Percentiles rank a stretch among this genome's conserved stretches.
phyloP scores from a whole-genome alignment of 352 stramenopile species.

The Blastocystis hominis region DNA sequence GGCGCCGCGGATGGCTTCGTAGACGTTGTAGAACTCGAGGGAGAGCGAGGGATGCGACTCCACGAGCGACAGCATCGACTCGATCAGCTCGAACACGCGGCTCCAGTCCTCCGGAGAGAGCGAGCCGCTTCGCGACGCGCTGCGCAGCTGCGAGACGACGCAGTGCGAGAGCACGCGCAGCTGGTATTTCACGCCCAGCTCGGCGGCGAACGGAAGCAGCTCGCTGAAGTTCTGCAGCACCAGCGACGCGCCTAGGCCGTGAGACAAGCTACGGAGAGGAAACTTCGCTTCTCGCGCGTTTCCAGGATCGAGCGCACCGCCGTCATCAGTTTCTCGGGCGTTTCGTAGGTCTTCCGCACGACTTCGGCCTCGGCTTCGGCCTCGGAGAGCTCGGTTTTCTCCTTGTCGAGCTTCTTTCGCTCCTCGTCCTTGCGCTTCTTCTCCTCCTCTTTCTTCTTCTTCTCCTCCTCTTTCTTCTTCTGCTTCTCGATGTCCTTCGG shows the following conservation, averaged over 20 bases:
- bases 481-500: conserved; percentile 20
- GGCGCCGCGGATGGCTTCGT: neutral
- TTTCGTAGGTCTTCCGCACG: neutral
- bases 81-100: neutral
- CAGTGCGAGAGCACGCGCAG: conserved; percentile 27
- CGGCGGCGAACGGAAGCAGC: neutral
- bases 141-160: neutral
- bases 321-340: conserved; percentile 7
- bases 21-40: neutral
- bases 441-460: conserved; percentile 12
- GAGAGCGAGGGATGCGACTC: neutral
- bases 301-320: neutral
- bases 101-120: neutral
- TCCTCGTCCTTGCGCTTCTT: conserved; percentile 39
- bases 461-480: neutral
- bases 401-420: neutral
- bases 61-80: neutral
- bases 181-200: conserved; percentile 20
- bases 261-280: neutral
- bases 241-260: neutral
- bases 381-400: neutral
- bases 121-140: neutral
- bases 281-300: neutral
- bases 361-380: neutral
- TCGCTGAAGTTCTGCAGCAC: neutral